Conservation (phyloP, 257 asterid species). For the Craterostigma plantagineum region DNA sequence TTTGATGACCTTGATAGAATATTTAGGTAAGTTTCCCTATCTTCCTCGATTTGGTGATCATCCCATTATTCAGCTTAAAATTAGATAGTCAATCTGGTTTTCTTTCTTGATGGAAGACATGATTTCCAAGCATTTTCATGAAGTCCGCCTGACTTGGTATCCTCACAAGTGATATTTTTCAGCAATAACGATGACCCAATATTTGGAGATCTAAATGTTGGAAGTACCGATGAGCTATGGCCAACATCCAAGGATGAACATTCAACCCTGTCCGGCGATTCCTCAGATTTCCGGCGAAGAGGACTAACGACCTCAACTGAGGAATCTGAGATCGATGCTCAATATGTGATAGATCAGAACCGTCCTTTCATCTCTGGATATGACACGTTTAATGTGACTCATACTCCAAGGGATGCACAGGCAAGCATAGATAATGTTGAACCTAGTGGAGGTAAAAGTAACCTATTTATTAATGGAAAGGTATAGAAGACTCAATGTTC, state of each 20-base stretch:
- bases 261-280: constrained; percentile 33
- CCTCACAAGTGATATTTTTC: constrained; percentile 62
- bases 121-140: too few species aligned
- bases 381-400: constrained; percentile 19
- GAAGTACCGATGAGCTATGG: constrained; percentile 55
- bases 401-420: constrained; percentile 25
- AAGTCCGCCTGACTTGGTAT: constrained; percentile 29
- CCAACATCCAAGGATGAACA: constrained; percentile 47
- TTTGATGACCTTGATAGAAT: constrained; percentile 84
- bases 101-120: too few species aligned
- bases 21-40: constrained; percentile 44
- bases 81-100: too few species aligned
- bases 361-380: constrained; percentile 23
- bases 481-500: constrained; percentile 18
- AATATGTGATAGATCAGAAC: constrained; percentile 22
- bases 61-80: neutral
- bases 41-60: neutral
- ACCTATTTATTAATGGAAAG: constrained; percentile 31
- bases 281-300: constrained; percentile 31
- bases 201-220: constrained; percentile 38
- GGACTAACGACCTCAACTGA: constrained; percentile 22
- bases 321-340: constrained; percentile 23
- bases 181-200: constrained; percentile 64
- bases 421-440: constrained; percentile 32
- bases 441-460: constrained; percentile 31